phyloP scores from a whole-genome alignment of 306 rosid species.

The Abrus pulchellus region DNA sequence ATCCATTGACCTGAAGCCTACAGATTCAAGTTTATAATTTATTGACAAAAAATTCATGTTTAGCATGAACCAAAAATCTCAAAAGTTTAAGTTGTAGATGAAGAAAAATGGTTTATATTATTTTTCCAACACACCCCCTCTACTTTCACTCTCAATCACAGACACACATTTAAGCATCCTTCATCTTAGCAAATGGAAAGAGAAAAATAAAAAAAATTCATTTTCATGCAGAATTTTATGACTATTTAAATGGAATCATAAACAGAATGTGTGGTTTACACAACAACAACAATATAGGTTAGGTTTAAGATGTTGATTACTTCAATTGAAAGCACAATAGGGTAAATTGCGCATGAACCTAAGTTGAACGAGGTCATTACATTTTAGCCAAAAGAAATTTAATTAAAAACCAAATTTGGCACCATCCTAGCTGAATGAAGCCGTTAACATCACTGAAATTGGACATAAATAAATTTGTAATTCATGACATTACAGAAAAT shows the following conservation, averaged over 20 bases:
- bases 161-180: not conserved
- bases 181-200: constrained; percentile 7
- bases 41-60: constrained; percentile 13
- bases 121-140: not conserved
- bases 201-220: not conserved
- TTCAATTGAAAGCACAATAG: constrained; percentile 9
- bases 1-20: constrained; percentile 20
- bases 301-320: constrained; percentile 15
- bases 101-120: not conserved
- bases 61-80: not conserved
- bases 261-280: constrained; percentile 20
- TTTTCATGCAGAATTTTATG: constrained; percentile 1
- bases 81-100: constrained; percentile 5
- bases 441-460: constrained; percentile 9
- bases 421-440: constrained; percentile 18
- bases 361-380: constrained; percentile 26
- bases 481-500: constrained; percentile 28
- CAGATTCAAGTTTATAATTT: constrained; percentile 28
- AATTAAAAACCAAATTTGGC: constrained; percentile 7
- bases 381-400: not conserved
- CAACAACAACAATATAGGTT: not conserved
- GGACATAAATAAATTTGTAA: not conserved
- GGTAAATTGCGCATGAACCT: constrained; percentile 1
- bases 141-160: not conserved
- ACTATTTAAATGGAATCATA: not conserved